phyloP scores from a whole-genome alignment of 73 alveolate species.

The Paramecium pentaurelia region DNA sequence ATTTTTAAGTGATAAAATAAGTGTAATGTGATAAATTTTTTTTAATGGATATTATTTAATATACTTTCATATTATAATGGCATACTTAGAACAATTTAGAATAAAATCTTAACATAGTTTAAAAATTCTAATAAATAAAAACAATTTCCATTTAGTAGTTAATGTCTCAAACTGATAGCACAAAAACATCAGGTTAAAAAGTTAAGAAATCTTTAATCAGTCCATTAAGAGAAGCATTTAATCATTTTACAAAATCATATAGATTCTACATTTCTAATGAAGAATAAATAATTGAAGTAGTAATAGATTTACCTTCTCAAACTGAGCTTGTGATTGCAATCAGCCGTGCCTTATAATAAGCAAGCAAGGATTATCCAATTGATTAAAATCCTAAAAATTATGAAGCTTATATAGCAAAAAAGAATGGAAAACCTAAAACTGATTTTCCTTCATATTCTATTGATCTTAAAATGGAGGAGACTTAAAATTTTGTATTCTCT shows the following conservation, averaged over 20 bases:
- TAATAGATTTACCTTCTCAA: neutral
- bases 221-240: neutral
- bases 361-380: neutral
- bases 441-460: neutral
- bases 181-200: neutral
- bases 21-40: conserved; percentile 1
- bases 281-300: neutral
- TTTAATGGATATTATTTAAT: neutral
- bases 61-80: neutral
- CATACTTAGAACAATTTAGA: neutral
- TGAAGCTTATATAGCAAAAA: conserved; percentile 25
- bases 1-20: neutral
- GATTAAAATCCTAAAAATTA: conserved; percentile 7
- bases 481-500: neutral
- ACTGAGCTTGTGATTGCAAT: neutral
- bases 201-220: neutral
- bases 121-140: neutral
- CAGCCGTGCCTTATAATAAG: neutral
- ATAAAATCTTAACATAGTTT: neutral
- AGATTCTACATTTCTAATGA: neutral
- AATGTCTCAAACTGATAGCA: conserved; percentile 22
- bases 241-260: neutral
- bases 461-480: neutral
- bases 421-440: conserved; percentile 9
- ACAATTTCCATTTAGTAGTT: neutral